These are phyloP conservation scores for Colletotrichum sp. DNA, from an alignment of 2,329 filamentous ascomycete species.

Conservation along the genomic window DNA sequence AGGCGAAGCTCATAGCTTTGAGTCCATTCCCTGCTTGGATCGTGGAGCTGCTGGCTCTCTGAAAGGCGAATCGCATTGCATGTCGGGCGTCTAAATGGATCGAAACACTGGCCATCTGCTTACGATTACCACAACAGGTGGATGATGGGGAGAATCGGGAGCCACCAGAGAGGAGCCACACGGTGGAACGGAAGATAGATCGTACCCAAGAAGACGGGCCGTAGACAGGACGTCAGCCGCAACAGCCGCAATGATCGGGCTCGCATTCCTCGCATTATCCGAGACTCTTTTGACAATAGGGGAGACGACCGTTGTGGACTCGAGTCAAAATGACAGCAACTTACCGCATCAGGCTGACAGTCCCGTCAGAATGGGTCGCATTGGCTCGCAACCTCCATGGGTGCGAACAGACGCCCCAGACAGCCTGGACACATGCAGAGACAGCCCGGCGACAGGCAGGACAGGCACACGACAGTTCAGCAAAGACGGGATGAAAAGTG, in stretches of 20 bases:
- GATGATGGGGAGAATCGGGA: not conserved
- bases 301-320: not conserved
- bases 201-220: not conserved
- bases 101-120: not conserved
- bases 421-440: not conserved
- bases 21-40: not conserved
- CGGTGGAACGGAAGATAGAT: not conserved
- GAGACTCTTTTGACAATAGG: not conserved
- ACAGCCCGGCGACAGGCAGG: not conserved
- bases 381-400: not conserved
- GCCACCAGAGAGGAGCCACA: not conserved
- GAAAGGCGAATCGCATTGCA: not conserved
- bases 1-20: not conserved
- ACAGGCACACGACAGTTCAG: not conserved
- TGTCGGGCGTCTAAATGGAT: not conserved
- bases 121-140: not conserved
- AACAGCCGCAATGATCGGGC: not conserved
- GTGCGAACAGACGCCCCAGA: constrained; percentile 10
- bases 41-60: not conserved
- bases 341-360: not conserved
- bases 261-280: not conserved
- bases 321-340: not conserved
- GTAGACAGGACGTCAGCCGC: not conserved
- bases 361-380: not conserved
- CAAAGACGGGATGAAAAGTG: not conserved